Base-by-base conservation (phyloP, 2,329 filamentous ascomycete species). In the Exophiala sideris region DNA sequence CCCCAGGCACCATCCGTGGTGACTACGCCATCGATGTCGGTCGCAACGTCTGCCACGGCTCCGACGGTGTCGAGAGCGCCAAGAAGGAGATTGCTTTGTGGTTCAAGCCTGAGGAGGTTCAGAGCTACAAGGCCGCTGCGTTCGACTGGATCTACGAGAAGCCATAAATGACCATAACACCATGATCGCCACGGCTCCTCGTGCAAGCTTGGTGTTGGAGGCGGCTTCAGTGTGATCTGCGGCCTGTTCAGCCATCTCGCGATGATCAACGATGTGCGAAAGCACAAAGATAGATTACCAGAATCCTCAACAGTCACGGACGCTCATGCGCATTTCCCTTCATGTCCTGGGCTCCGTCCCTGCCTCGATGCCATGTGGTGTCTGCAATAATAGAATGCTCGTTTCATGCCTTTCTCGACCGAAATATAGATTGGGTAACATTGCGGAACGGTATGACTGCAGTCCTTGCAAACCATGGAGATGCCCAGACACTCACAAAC, bases 21-120 rank as follows among this genome's bases (percentile, higher is more conserved):
- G 88, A 92, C 82, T 91, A 76, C 76, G 88, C 88, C 76, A 88
- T 92, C 68, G 86, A 90, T 69, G 87, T 91, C 73, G 94, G 94
- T 79, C 90, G 92, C 77, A 99, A 99, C 83, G 91, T 97, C 80
- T 97, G 92, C 89, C 94, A 99, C 86, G 94, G 94, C 75, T 96
- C 91, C 77, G 94, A 99, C 84, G 86, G 83, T 74, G 92, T 99
- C 78, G 94, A 99, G 86, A 96, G 85, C 81, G 94, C 94, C 79
- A 85, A 97, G 88, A 96, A 97, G 89, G 94, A 99, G 84, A 99
- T 99, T 74, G 87, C 87, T 70, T 86, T 97, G 73, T 99, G 94
- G 94, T 99, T 99, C 88, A 86, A 88, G 78, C 80, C 88, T 66
- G 85, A 84, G 67, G 94, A 97, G 77, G 73, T 96, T 71, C 77